Evolutionary conservation across 345 rosid genomes (phyloP).

Genomic region (Syzygium jambos): DNA sequence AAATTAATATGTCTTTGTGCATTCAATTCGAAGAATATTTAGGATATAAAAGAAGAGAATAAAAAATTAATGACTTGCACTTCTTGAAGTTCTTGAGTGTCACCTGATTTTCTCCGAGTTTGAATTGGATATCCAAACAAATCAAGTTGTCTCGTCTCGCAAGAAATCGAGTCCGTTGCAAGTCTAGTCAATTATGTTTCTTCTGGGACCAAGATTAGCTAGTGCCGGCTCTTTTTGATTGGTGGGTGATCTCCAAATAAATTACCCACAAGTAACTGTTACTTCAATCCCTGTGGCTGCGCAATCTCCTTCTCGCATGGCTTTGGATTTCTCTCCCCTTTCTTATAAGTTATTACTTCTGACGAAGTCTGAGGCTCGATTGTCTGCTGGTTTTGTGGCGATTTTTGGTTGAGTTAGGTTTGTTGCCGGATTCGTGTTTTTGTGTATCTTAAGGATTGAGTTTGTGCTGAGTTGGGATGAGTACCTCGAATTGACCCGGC

Average conservation of each 20-base stretch:
- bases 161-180: rapidly evolving
- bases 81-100: background rate
- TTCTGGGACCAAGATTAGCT: background rate
- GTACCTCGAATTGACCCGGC: background rate
- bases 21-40: background rate
- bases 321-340: background rate
- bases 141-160: background rate
- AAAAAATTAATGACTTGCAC: background rate
- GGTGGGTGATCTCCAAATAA: background rate
- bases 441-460: background rate
- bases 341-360: background rate
- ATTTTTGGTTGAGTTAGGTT: background rate
- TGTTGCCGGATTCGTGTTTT: background rate
- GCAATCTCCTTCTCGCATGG: background rate
- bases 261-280: background rate
- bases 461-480: background rate
- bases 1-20: background rate
- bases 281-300: background rate
- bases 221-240: background rate
- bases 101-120: rapidly evolving
- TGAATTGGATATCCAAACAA: background rate
- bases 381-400: background rate
- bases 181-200: background rate
- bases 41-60: background rate
- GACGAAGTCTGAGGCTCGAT: background rate